These are phyloP conservation scores for Botryotinia convoluta DNA, from an alignment of 2,329 filamentous ascomycete genomes.

Conservation along the genomic window DNA sequence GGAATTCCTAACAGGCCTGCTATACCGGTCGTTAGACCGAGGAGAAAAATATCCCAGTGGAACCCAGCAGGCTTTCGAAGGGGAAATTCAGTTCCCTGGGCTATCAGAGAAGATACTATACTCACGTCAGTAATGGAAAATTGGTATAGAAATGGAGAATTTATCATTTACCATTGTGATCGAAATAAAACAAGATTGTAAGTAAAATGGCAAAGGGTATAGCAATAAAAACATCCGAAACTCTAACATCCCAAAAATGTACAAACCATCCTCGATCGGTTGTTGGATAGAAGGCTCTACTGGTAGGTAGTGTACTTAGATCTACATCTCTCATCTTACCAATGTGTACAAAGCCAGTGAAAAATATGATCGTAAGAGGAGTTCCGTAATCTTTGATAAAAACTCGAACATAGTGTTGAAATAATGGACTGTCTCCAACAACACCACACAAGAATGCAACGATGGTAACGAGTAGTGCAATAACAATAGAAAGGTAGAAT, in stretches of 20 bases:
- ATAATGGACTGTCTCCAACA: conserved; percentile 68
- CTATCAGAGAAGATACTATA: conserved; percentile 74
- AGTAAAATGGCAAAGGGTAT: conserved; percentile 83
- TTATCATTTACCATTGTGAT: conserved; percentile 68
- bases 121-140: conserved; percentile 3
- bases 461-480: conserved; percentile 74
- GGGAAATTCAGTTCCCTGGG: conserved; percentile 79
- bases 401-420: conserved; percentile 71
- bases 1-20: conserved; percentile 75
- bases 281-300: conserved; percentile 76
- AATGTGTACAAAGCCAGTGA: conserved; percentile 84
- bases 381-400: conserved; percentile 91
- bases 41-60: conserved; percentile 81
- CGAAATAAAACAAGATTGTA: conserved; percentile 85
- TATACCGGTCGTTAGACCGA: conserved; percentile 73
- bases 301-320: conserved; percentile 71
- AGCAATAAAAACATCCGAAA: conserved; percentile 74
- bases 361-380: conserved; percentile 79
- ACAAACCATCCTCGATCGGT: conserved; percentile 72
- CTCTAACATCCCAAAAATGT: conserved; percentile 73
- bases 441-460: conserved; percentile 72
- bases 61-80: conserved; percentile 79
- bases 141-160: background rate
- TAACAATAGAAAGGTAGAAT: conserved; percentile 76
- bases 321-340: conserved; percentile 73